phyloP scores from a whole-genome alignment of 257 asterid species.

The Perilla frutescens region DNA sequence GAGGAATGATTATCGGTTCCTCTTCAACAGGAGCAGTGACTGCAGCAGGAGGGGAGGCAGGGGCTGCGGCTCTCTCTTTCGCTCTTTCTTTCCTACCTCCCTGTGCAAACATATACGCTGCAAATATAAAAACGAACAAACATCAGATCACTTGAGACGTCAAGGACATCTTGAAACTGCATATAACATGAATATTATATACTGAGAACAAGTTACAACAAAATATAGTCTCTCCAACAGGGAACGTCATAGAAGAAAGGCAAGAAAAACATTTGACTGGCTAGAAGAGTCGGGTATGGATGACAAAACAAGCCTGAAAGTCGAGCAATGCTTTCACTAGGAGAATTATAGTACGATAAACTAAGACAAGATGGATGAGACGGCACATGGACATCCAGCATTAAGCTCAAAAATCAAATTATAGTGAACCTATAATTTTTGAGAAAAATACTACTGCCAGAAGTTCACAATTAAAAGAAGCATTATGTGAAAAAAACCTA shows the following conservation, averaged over 20 bases:
- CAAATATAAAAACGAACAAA: conserved; percentile 31
- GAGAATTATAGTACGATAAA: too few species aligned
- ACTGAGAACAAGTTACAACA: too few species aligned
- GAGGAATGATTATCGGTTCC: conserved; percentile 46
- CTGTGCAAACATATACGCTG: conserved; percentile 65
- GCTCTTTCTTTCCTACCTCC: conserved; percentile 51
- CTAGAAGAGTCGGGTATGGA: too few species aligned
- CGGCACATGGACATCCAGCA: too few species aligned
- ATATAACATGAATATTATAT: neutral
- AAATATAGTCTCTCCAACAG: too few species aligned
- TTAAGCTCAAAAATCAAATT: neutral
- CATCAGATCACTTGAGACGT: conserved; percentile 11
- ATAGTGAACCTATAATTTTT: neutral
- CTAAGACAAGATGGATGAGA: too few species aligned
- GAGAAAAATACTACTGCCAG: neutral
- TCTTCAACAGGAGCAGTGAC: conserved; percentile 42
- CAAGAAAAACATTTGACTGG: too few species aligned
- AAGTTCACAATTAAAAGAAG: neutral
- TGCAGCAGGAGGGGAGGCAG: conserved; percentile 46
- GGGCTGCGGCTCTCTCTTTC: conserved; percentile 42
- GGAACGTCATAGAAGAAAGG: too few species aligned
- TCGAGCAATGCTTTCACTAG: too few species aligned
- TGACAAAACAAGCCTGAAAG: too few species aligned
- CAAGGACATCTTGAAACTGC: conserved; percentile 19
- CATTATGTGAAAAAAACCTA: neutral